Base-by-base conservation (phyloP, 805 yeast genomes). In the Saccharomycopsis fibuligera region DNA sequence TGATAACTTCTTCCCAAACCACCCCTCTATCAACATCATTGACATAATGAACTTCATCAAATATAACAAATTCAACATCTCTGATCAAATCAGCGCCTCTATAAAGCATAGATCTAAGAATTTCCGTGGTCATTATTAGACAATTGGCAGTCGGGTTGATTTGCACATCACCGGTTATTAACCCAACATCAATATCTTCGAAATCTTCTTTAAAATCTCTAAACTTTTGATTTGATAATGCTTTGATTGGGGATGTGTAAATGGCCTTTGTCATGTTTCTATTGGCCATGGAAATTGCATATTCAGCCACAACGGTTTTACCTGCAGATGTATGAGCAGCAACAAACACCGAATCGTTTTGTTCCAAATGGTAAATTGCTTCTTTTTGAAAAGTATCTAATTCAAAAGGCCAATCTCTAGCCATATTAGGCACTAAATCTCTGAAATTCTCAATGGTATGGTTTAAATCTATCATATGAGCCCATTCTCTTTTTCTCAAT, bases 301-400 rank as follows among this genome's bases (percentile, higher is more conserved):
- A 91, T 62, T 91, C 99, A 0, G 99, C 99, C 23, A 93, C 96
- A 3, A 91, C 99, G 0, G 99, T 91, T 61, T 91, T 91, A 67
- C 99, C 99, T 0, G 99, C 99, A 2, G 98, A 91, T 0, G 99
- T 91, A 64, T 91, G 99, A 0, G 99, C 99, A 3, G 98, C 98
- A 2, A 93, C 96, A 66, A 93, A 93, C 3, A 93, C 99, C 5
- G 98, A 91, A 61, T 93, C 99, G 35, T 98, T 98, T 64, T 89
- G 96, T 61, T 93, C 99, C 53, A 93, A 70, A 65, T 90, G 98
- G 61, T 86, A 93, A 0, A 93, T 85, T 0, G 99, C 99, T 66
- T 93, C 98, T 61, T 93, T 89, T 63, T 93, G 99, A 67, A 93
- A 93, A 30, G 85, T 82, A 67, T 93, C 99, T 41, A 93, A 72